These are phyloP conservation scores for Podila epigama DNA, from an alignment of 192 early-diverging fungal species.

Conservation along the genomic window DNA sequence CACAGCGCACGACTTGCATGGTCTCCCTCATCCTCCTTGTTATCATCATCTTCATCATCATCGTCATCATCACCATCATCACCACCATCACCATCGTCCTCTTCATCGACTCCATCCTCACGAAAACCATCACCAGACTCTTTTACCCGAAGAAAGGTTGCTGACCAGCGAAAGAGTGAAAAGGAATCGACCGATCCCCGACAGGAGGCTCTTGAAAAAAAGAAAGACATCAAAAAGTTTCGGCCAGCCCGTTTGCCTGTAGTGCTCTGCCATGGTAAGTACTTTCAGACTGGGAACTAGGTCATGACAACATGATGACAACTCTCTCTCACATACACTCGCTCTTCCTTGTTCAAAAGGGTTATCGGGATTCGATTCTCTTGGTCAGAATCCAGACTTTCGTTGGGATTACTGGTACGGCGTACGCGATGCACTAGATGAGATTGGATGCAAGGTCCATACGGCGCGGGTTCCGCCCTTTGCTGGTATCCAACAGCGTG, in stretches of 20 bases:
- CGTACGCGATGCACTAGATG: constrained; percentile 76
- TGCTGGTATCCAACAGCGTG: constrained; percentile 72
- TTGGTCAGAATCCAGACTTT: constrained; percentile 59
- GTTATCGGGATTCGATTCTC: constrained; percentile 65
- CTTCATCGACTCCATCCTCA: background rate
- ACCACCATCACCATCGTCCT: background rate
- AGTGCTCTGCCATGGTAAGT: constrained; percentile 84
- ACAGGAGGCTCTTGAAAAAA: constrained; percentile 17
- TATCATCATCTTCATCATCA: no score
- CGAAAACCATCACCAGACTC: background rate
- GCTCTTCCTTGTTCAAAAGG: constrained; percentile 46
- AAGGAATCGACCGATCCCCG: constrained; percentile 7
- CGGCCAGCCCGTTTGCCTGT: constrained; percentile 78
- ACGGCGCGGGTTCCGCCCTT: constrained; percentile 74
- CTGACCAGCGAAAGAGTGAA: background rate
- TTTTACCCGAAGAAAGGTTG: background rate
- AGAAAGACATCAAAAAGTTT: constrained; percentile 51
- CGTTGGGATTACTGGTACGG: constrained; percentile 88
- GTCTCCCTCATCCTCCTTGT: no score
- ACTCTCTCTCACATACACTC: background rate
- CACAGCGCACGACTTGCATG: no score
- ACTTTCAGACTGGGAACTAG: constrained; percentile 82
- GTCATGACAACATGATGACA: constrained; percentile 17
- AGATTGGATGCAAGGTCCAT: constrained; percentile 83
- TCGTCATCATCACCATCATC: no score